Base-by-base conservation (phyloP, 768 basidiomycete species). In the Russula brevipes region DNA sequence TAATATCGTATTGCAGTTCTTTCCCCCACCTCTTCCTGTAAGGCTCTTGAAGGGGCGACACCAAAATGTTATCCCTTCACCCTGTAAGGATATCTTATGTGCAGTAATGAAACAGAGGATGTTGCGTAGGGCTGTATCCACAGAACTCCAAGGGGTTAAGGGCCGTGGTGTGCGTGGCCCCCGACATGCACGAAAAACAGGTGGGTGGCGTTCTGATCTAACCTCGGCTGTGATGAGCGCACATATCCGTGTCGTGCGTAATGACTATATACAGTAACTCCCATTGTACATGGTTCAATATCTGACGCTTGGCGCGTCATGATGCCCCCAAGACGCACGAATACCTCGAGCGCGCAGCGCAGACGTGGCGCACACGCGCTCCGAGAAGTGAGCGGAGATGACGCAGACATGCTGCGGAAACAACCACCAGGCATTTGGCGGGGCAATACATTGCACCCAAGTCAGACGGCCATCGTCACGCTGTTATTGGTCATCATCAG, bases 391-490 rank as follows among this genome's bases (percentile, higher is more conserved):
- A 59, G 54, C 63, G 63, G 63, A 64, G 59, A 64, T 64, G 63
- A 64, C 63, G 63, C 62, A 63, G 57, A 42, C 57, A 63, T 54
- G 57, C 57, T 63, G 62, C 57, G 62, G 62, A 54, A 49, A 54
- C 62, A 44, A 49, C 19, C 62, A 54, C 63, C 63, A 56, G 63
- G 63, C 53, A 35, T 45, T 51, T 64, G 63, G 63, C 63, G 33
- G 24, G 39, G 57, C 38, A 39, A 24, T 41, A 57, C 24, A 53
- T 58, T 57, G n/a, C 45, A 35, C 10, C 19, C 19, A 59, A 59
- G 31, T 53, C 35, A 53, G 50, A 47, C 46, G 31, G 31, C 57
- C 51, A 54, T 59, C 62, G 24, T 58, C 38, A 52, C 52, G 33
- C 52, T 45, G 33, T 45, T 52, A 59, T 63, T 63, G 54, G 63